Percentiles rank a stretch among this genome's conserved stretches.
phyloP scores from a whole-genome alignment of 768 basidiomycete species.

The Boletus tylopilopsis region DNA sequence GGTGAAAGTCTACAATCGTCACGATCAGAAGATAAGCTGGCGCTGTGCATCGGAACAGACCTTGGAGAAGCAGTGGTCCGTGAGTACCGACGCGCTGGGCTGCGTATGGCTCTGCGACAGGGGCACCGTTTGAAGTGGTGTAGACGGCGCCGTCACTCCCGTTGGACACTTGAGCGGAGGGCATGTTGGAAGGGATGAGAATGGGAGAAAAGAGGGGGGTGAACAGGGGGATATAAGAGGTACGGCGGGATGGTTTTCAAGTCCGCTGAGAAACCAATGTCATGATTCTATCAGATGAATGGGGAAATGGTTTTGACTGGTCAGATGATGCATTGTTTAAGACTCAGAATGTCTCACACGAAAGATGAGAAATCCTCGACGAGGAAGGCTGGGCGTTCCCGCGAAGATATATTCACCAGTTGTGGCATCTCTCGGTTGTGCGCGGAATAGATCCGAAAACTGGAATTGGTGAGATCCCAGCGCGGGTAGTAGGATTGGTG shows the following conservation, averaged over 20 bases:
- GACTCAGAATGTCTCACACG: conserved; percentile 14
- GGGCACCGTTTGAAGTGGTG: conserved; percentile 84
- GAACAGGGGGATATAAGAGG: conserved; percentile 8
- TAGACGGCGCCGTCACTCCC: conserved; percentile 59
- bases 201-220: conserved; percentile 1
- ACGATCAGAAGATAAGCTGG: conserved; percentile 13
- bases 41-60: conserved; percentile 35
- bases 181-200: conserved; percentile 42
- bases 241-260: conserved; percentile 15
- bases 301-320: conserved; percentile 5
- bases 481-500: too few relatives aligned
- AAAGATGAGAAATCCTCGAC: background rate
- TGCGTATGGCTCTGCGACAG: conserved; percentile 72
- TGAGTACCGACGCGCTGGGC: conserved; percentile 68
- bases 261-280: conserved; percentile 19
- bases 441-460: conserved; percentile 3
- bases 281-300: conserved; percentile 6
- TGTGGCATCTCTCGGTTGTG: too few relatives aligned
- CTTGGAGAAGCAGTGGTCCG: conserved; percentile 89
- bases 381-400: background rate
- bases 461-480: background rate
- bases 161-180: conserved; percentile 56
- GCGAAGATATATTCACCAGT: background rate
- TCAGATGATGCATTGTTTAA: background rate
- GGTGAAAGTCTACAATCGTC: conserved; percentile 67